Evolutionary conservation across 345 rosid species (phyloP), one percentile per base, ranked within the genome.

Genomic region (Carallia brachiata): DNA sequence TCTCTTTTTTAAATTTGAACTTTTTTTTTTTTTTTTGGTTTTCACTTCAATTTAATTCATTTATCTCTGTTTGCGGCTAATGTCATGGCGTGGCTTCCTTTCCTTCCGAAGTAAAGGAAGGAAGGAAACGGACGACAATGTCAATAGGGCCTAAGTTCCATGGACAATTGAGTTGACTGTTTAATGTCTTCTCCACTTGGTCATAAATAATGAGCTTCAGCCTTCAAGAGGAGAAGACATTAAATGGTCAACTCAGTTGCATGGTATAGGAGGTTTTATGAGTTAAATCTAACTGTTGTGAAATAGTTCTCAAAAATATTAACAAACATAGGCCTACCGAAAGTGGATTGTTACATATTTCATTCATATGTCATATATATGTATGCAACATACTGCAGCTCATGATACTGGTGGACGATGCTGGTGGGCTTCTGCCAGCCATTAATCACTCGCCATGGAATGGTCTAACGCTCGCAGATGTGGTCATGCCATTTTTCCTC

Each of bases 381-480:
- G 23, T 23, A 70, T 57, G 52, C 10, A 66, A 75, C 84, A 12
- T 67, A 23, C 23, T 23, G 85, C 91, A 93, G 97, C 90, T 93
- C 62, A 93, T 93, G 98, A 89, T 93, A 68, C 73, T 93, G 15
- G 98, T 90, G 68, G 97, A 93, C 73, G 84, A 90, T 72, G 90
- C 70, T 60, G 98, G 98, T 73, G 93, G 93, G 70, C 15, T 89
- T 52, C n/a, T 89, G 65, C 93, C 96, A 61, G 80, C 89, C 27
- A 85, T 93, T 71, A 90, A 90, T 66, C 97, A 93, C 84, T 89
- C 98, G 16, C 93, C 98, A 40, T 93, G 98, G 98, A 75, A 90
- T 76, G 96, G 98, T 52, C 40, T 93, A 62, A 89, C 96, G 17
- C 79, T 93, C 55, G 98, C 98, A 13, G 98, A 93, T 85, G 84